Base-by-base conservation (phyloP, 176 grass and related monocot species). In the Ampelocalamus luodianensis region DNA sequence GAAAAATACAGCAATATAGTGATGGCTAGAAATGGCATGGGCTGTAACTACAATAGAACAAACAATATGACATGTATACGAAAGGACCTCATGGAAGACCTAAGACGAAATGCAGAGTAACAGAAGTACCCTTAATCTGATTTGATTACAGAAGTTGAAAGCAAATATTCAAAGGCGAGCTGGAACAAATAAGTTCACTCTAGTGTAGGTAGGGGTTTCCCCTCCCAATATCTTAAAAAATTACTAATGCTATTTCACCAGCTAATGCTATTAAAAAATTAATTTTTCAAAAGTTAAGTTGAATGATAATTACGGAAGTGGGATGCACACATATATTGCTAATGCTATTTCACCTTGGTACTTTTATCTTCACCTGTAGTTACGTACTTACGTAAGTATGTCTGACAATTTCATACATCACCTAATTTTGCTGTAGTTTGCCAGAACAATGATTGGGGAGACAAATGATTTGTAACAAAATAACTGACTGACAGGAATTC, bases 141-240 rank as follows among this genome's bases (percentile, higher is more conserved):
- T 82, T 32, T 8, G 9, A 58, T 44, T 44, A 76, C 20, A 76
- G 8, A 74, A 74, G 36, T 7, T 43, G 42, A 69, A 42, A 54
- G 46, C 11, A 23, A 68, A 24, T 38, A 69, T 68, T 68, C 45
- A 67, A 15, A 39, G 20, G 45, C 20, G 34, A 38, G 27, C 45
- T 68, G 29, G 18, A 38, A 39, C 63, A 72, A 48, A 72, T 20
- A 72, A 49, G 55, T 73, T 83, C 26, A 83, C 18, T 83, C 55
- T 48, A 62, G 55, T 17, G 26, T 65, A 15, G 3, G 16, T 36
- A 65, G 5, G 5, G 24, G 60, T 6, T 32, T 49, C 24, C 23
- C 40, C 40, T 46, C 8, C 51, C 9, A 15, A 49, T 37, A 65
- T 48, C 16, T 65, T 22, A 49, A 32, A 13, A 72, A 50, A 6